Conservation (phyloP, 495 filamentous ascomycete species). For the Hypoxylon subgilvum region DNA sequence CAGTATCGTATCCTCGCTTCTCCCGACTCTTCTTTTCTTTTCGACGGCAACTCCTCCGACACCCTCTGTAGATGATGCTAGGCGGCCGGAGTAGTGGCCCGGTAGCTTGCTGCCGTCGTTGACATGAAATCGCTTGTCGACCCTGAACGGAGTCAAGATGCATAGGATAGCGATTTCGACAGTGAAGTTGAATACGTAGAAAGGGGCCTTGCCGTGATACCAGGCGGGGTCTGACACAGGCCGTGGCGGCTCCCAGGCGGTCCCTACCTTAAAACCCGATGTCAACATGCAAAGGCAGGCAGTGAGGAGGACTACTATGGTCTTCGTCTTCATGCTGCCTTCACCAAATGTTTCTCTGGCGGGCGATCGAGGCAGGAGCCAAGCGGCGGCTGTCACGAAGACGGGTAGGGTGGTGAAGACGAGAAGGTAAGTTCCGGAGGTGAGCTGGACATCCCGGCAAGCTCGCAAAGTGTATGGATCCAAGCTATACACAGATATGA, state of each 20-base stretch:
- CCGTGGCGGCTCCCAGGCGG: slow-evolving; percentile 57
- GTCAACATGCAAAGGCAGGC: slow-evolving; percentile 66
- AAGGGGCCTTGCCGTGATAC: slow-evolving; percentile 72
- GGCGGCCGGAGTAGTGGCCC: slow-evolving; percentile 46
- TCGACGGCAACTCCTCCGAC: background rate
- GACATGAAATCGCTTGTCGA: slow-evolving; percentile 79
- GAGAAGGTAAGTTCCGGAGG: slow-evolving; percentile 69
- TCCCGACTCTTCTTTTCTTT: background rate
- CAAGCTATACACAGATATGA: slow-evolving; percentile 71
- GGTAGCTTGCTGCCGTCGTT: slow-evolving; percentile 55
- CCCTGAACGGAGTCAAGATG: slow-evolving; percentile 64
- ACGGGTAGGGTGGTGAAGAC: slow-evolving; percentile 77
- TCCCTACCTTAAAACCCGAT: slow-evolving; percentile 69
- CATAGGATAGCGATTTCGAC: slow-evolving; percentile 73
- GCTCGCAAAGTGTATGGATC: slow-evolving; percentile 53
- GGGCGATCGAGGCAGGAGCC: slow-evolving; percentile 55
- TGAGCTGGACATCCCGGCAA: slow-evolving; percentile 68
- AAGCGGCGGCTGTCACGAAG: slow-evolving; percentile 61
- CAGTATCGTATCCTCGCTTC: slow-evolving; percentile 6
- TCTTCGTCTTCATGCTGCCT: slow-evolving; percentile 69
- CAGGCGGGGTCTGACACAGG: slow-evolving; percentile 64
- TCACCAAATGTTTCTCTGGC: slow-evolving; percentile 70
- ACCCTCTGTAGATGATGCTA: slow-evolving; percentile 9
- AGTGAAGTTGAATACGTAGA: slow-evolving; percentile 79
- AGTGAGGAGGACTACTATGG: slow-evolving; percentile 61